Evolutionary conservation across 371 early-diverging fungal species (phyloP), one percentile per base, ranked within the genome.

Genomic region (Parasitella parasitica): DNA sequence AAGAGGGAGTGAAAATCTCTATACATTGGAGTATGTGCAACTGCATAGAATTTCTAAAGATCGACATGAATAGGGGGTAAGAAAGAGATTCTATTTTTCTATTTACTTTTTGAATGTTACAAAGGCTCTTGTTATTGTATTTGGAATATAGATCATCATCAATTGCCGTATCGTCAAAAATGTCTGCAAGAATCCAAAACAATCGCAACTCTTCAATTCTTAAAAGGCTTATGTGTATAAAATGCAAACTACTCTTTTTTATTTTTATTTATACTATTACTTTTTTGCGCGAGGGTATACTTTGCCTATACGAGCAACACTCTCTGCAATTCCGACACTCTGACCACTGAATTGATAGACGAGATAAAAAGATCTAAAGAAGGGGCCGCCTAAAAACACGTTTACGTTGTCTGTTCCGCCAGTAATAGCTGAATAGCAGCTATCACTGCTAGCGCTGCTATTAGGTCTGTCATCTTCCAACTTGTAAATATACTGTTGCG

Each of bases 321-420:
- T 73, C 36, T 69, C 60, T 6, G 73, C 73, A 28, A 73, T 48
- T 4, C 58, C 56, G 2, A 60, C 53, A 3, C 18, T 53, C 12
- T 39, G 30, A 1, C 43, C 37, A 30, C 46, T 50, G 18, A 66
- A 61, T 6, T 60, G 46, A 37, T 63, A 75, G 0, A 63, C 61
- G 1, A 75, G 41, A 41, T 75, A 75, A 57, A 69, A 75, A 0
- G 75, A 71, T 15, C 64, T 57, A 49, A 75, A 75, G 34, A 75
- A 75, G 1, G 75, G 75, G 0, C 75, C 75, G n/a, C 75, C 75
- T 8, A 75, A 28, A 16, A 64, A 61, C 4, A 75, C 53, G 15
- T 63, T 61, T 8, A 59, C 12, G n/a, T 30, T 38, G 13, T 69
- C 69, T 26, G 36, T n/a, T 22, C 64, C 56, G n/a, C 49, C 60